phyloP scores from a whole-genome alignment of 805 yeast genomes.

The Debaryomyces maramus region DNA sequence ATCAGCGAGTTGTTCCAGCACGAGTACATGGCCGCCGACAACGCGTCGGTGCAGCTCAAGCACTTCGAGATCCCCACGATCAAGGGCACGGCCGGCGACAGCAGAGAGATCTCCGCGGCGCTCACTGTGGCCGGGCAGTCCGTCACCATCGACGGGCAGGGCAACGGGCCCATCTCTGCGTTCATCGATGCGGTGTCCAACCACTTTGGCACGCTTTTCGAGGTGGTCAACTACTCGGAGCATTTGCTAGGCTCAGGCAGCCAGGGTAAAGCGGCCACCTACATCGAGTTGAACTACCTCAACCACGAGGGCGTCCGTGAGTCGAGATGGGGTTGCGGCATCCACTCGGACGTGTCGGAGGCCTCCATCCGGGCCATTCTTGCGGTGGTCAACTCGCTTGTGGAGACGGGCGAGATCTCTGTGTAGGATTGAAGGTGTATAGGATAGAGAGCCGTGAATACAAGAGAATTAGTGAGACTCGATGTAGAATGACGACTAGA shows the following conservation, averaged over 20 bases:
- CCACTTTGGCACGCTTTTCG: conserved; percentile 52
- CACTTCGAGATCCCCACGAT: conserved; percentile 49
- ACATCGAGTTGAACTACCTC: conserved; percentile 52
- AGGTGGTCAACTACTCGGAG: conserved; percentile 67
- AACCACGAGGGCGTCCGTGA: conserved; percentile 37
- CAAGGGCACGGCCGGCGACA: conserved; percentile 25
- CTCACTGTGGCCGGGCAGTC: conserved; percentile 19
- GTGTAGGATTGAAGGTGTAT: background rate
- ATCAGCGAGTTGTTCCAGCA: conserved; percentile 56
- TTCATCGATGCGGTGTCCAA: conserved; percentile 63
- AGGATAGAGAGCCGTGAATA: too few relatives aligned
- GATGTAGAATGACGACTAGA: too few relatives aligned
- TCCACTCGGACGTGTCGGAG: conserved; percentile 43
- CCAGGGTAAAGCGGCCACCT: conserved; percentile 72
- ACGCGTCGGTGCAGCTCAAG: conserved; percentile 30
- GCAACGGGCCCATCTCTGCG: conserved; percentile 80
- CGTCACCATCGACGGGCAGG: conserved; percentile 51
- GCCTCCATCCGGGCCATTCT: conserved; percentile 61
- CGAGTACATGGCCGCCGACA: conserved; percentile 47
- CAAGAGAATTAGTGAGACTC: too few relatives aligned
- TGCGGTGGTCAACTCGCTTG: conserved; percentile 51
- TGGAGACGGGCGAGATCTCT: conserved; percentile 28
- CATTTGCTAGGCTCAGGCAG: conserved; percentile 75
- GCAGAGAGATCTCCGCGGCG: conserved; percentile 50
- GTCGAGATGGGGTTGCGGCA: conserved; percentile 45